Base-by-base conservation (phyloP, 2,329 filamentous ascomycete genomes). In the Epichloe uncinata region DNA sequence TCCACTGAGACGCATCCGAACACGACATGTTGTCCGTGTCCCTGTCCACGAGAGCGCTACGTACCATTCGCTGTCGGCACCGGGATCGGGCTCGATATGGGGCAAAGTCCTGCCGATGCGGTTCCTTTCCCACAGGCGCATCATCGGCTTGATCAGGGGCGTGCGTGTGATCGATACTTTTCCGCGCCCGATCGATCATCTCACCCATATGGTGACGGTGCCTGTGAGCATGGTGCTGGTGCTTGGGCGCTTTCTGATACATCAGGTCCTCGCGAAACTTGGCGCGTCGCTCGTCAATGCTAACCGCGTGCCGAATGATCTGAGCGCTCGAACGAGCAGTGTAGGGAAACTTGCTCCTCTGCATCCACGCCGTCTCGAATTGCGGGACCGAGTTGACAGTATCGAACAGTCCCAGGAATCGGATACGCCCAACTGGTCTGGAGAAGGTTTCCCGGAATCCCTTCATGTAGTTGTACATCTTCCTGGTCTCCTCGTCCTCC, bases 361-460 rank as follows among this genome's bases (percentile, higher is more conserved):
- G 78, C 83, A 91, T 90, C 78, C 82, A 86, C 0, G 76, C 74
- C 2, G 73, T 78, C 64, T 93, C 87, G 52, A 93, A 93, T 3
- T 77, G 74, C 1, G 85, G 85, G 0, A 90, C 85, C 13, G 82
- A 86, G 58, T 90, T 90, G 54, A 91, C 86, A 0, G 85, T 89
- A 57, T 91, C 86, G 54, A 91, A 93, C 0, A 93, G 72, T 0
- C 87, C 87, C 1, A 93, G 70, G 56, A 91, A 90, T 2, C 77
- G 75, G 53, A 91, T 87, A 0, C 84, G 75, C 11, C 81, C 75
- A 2, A 89, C 83, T 0, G 85, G 85, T 0, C 87, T 72, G 41
- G 82, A 85, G 60, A 93, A 93, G 0, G 86, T 91, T 63, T 90
- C 84, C 18, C 85, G 77, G 60, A 93, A 93, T 0, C 79, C 81